A percentile compares a stretch with the other conserved stretches of the same genome.
phyloP scores from a whole-genome alignment of 257 asterid species.

The Euphrasia confusa region DNA sequence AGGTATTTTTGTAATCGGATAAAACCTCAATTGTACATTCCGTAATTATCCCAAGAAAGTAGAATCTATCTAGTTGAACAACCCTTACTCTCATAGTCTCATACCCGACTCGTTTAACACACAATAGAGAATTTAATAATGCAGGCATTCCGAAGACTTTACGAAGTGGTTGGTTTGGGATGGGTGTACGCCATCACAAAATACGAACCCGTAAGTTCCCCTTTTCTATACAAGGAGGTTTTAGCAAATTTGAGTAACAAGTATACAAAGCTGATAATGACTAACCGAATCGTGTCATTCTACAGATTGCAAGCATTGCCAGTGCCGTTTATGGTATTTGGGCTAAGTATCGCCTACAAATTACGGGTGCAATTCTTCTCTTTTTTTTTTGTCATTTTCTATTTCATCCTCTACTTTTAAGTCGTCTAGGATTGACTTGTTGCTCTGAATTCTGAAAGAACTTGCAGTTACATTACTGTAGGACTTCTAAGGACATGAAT shows the following conservation, averaged over 20 bases:
- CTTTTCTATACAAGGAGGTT: constrained; percentile 5
- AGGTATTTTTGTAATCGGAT: constrained; percentile 35
- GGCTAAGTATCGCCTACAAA: constrained; percentile 87
- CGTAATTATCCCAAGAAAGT: not conserved
- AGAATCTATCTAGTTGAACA: not conserved
- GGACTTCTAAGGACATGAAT: not conserved
- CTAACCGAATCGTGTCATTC: not conserved
- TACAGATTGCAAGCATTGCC: constrained; percentile 72
- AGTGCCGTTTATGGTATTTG: constrained; percentile 67
- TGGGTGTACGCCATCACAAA: constrained; percentile 89
- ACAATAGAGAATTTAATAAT: not conserved
- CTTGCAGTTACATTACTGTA: not conserved
- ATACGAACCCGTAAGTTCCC: constrained; percentile 73
- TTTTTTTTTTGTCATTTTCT: not conserved
- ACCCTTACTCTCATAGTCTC: not conserved
- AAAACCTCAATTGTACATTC: too few relatives aligned
- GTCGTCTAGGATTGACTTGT: not conserved
- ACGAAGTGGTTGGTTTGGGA: constrained; percentile 83
- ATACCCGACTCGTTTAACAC: not conserved
- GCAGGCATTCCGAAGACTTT: constrained; percentile 79
- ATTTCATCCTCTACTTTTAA: not conserved
- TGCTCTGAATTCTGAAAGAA: not conserved
- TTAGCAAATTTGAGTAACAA: not conserved
- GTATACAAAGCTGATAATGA: not conserved
- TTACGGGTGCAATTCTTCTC: constrained; percentile 47